Evolutionary conservation across 148 eudicot species (phyloP), one percentile per base, ranked within the genome.

Genomic region (Rhododendron molle): DNA sequence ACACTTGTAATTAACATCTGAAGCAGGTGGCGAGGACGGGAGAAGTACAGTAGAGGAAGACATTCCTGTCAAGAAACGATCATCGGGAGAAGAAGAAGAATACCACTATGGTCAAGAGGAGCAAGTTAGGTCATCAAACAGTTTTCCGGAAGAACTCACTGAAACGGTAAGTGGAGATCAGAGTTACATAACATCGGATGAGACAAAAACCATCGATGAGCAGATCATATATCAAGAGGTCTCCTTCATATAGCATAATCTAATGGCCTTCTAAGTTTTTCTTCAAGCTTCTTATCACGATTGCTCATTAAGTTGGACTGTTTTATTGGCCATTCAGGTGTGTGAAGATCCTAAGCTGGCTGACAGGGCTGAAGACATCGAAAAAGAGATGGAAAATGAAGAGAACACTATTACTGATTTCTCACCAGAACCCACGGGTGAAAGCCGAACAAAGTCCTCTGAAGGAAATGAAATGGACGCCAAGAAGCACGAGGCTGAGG

Each of bases 211-310:
- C 38, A 65, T 10, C 69, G n/a, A 76, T 30, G 81, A 82, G 34
- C 76, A 83, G 78, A 76, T 76, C 44, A 47, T 62, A 77, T 15
- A 76, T 38, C 20, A 86, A 58, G 82, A 86, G 88, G 88, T 86
- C 18, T 12, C 34, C 83, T 82, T 76, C 13, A 82, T 6, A 86
- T 50, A 86, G 56, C 85, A 76, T 28, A 34, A 28, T 50, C 49
- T 81, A 32, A 82, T 32, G 21, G 26, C 76, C 62, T 60, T 14
- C 46, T n/a, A 52, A 83, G 15, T 21, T 73, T 43, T 32, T 60
- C 34, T 62, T 16, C 43, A 43, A 13, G 56, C 11, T 69, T 20
- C 36, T 21, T 14, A 20, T 30, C n/a, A 78, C 3, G 38, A 46
- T 46, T 32, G 28, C 74, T 82, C 82, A 46, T 58, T 56, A 36